A percentile compares a stretch with the other conserved stretches of the same genome.
Evolutionary conservation across 805 yeast species (phyloP).

Genomic region (Wickerhamomyces mucosus): DNA sequence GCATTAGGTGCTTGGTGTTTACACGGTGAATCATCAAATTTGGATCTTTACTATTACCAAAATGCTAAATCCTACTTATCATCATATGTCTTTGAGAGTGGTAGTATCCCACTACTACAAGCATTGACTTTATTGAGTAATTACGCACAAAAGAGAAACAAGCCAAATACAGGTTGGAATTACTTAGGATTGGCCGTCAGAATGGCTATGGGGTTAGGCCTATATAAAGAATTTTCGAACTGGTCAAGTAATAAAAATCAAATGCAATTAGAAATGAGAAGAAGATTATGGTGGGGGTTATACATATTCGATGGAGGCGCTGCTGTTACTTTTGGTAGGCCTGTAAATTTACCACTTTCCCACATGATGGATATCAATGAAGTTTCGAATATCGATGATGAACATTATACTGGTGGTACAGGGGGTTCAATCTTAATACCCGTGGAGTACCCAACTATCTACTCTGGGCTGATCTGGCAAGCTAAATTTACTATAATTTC

Average conservation of each 20-base stretch:
- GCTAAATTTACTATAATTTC: constrained; percentile 40
- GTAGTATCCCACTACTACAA: constrained; percentile 44
- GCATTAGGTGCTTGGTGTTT: constrained; percentile 67
- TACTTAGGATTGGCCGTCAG: constrained; percentile 54
- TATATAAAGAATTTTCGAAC: constrained; percentile 43
- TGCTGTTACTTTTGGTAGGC: constrained; percentile 57
- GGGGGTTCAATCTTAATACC: constrained; percentile 12
- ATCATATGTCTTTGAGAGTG: constrained; percentile 46
- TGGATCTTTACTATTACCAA: constrained; percentile 47
- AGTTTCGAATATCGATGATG: constrained; percentile 44
- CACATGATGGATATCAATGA: constrained; percentile 38
- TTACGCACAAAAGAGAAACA: constrained; percentile 55
- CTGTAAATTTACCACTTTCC: constrained; percentile 40
- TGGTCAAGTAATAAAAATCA: constrained; percentile 30
- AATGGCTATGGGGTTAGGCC: constrained; percentile 59
- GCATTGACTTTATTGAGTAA: constrained; percentile 46
- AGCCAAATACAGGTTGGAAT: constrained; percentile 63
- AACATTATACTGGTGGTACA: constrained; percentile 14
- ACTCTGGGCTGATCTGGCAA: constrained; percentile 49
- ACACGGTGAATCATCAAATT: constrained; percentile 41
- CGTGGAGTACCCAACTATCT: constrained; percentile 38
- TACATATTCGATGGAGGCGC: constrained; percentile 57
- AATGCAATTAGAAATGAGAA: constrained; percentile 41
- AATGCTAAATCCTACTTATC: constrained; percentile 37
- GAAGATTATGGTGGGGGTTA: constrained; percentile 63